Conservation (phyloP, 2,329 filamentous ascomycete species). For the Nothophaeocryptopus gaeumannii region DNA sequence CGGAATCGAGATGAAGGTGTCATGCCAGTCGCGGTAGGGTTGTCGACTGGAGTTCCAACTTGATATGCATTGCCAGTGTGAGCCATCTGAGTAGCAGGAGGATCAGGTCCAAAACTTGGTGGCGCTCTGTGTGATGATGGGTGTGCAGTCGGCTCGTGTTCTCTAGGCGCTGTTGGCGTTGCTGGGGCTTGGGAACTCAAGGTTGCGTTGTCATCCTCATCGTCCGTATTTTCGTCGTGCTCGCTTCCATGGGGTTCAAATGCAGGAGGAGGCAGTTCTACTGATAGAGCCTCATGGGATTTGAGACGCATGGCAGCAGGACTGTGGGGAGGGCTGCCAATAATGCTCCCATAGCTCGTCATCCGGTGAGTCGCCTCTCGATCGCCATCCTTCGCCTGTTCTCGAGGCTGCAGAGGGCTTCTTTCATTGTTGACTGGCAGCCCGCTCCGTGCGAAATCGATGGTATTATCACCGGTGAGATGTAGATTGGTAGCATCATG, state of each 20-base stretch:
- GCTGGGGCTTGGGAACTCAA: constrained; percentile 9
- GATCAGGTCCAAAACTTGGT: constrained; percentile 8
- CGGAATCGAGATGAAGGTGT: constrained; percentile 29
- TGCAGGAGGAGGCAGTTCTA: constrained; percentile 63
- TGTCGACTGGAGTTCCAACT: constrained; percentile 18
- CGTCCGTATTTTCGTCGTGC: constrained; percentile 3
- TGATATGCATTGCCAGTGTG: constrained; percentile 30
- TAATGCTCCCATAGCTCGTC: constrained; percentile 63
- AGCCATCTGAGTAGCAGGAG: constrained; percentile 23
- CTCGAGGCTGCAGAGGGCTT: constrained; percentile 27
- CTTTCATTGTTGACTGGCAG: constrained; percentile 25
- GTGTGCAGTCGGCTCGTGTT: neutral
- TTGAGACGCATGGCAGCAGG: constrained; percentile 17
- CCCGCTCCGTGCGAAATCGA: neutral
- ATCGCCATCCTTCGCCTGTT: constrained; percentile 7
- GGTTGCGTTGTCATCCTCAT: constrained; percentile 8
- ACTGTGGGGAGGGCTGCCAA: constrained; percentile 50
- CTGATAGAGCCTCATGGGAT: constrained; percentile 42
- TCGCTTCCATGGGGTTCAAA: constrained; percentile 32
- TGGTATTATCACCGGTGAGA: neutral
- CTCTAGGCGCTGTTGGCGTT: neutral
- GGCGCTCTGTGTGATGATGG: neutral
- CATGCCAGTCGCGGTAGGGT: neutral
- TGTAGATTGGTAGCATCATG: neutral
- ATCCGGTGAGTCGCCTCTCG: constrained; percentile 27